Evolutionary conservation across 176 grass and related monocot species (phyloP), one percentile per base, ranked within the genome.

Genomic region (Oryza glaberrima): DNA sequence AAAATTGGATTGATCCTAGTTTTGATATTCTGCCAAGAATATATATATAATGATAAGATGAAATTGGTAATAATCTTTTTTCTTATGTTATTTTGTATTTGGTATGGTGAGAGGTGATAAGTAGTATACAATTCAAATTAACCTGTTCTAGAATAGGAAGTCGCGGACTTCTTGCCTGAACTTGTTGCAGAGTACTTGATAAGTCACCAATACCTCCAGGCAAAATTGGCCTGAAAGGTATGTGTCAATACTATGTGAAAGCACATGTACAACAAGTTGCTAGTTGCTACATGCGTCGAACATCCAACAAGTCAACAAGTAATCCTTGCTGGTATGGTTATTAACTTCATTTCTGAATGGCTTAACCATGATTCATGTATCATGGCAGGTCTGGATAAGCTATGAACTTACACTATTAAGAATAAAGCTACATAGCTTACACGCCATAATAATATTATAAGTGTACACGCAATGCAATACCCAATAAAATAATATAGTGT

Each of bases 1-100:
- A 96, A 86, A 81, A 93, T 72, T 88, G 94, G 60, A 90, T 90
- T 93, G 36, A 90, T 90, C 75, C 93, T 91, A 22, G 46, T 86
- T 86, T 90, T 96, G 41, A 96, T 93, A 73, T 72, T 91, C 91
- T 96, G 82, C 66, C 78, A 73, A 76, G 15, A 77, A 73, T 41
- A 84, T 54, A 84, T 54, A 65, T 70, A 78, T 68, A 26, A 77
- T 82, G 4, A 76, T 35, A 70, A 78, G 41, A 11, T 20, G 23
- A 79, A 13, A 17, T 76, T 70, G 28, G 26, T 46, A 69, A 47
- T 3, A 2, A 9, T 9, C 4, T 12, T 69, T 14, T 43, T 79
- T 38, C 16, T 17, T 64, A 16, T 72, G 43, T 64, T 36, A 34
- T 35, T 48, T 40, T 79, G 76, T 19, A 72, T 36, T n/a, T 69